These are phyloP conservation scores for Teratosphaeria nubilosa DNA, from an alignment of 2,329 filamentous ascomycete species.

Conservation along the genomic window DNA sequence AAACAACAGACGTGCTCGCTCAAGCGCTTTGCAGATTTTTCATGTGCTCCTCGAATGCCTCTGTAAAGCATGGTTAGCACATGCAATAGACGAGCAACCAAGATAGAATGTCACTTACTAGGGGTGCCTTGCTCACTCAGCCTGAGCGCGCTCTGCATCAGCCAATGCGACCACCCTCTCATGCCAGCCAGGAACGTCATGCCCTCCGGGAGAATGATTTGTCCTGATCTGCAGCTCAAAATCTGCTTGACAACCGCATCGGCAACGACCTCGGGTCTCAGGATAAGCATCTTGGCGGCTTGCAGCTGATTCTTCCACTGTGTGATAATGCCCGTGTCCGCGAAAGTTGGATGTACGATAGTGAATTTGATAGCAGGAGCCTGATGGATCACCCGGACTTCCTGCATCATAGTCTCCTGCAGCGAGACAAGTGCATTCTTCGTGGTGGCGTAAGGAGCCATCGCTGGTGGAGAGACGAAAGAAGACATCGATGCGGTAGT, in stretches of 20 bases:
- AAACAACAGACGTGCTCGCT: background rate
- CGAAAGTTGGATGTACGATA: slow-evolving; percentile 34
- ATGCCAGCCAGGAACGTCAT: background rate
- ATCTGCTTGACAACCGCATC: slow-evolving; percentile 37
- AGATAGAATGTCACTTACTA: background rate
- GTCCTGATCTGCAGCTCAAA: slow-evolving; percentile 30
- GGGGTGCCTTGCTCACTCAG: background rate
- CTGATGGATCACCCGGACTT: slow-evolving; percentile 32
- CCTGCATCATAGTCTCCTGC: slow-evolving; percentile 38
- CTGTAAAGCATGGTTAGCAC: background rate
- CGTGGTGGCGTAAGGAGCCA: slow-evolving; percentile 40
- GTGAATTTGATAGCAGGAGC: slow-evolving; percentile 34
- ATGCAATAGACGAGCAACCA: background rate
- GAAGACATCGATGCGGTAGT: slow-evolving; percentile 45
- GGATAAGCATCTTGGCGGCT: slow-evolving; percentile 20
- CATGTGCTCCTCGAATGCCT: background rate
- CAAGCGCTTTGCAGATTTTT: background rate
- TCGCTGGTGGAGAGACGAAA: slow-evolving; percentile 29
- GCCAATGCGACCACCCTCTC: background rate
- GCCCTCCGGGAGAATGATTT: slow-evolving; percentile 26
- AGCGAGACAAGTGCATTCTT: slow-evolving; percentile 45
- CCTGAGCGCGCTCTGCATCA: background rate
- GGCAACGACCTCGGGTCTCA: slow-evolving; percentile 31
- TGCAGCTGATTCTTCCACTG: slow-evolving; percentile 24
- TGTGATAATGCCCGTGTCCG: slow-evolving; percentile 28